A percentile compares a stretch with the other conserved stretches of the same genome.
These are phyloP conservation scores for Saururus chinensis DNA, from an alignment of 164 flowering plant genomes.

Conservation along the genomic window DNA sequence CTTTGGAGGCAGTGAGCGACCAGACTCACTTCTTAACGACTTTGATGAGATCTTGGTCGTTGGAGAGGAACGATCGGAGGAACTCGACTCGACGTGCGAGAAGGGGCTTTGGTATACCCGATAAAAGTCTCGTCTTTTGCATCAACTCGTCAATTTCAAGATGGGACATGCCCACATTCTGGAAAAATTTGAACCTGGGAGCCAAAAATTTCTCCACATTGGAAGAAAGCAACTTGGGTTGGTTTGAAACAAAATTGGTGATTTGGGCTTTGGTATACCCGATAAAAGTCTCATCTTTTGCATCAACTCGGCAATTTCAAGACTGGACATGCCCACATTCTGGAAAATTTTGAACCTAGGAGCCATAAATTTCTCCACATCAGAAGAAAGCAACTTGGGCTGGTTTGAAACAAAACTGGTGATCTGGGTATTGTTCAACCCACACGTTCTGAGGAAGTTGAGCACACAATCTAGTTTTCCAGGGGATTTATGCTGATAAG, in stretches of 20 bases:
- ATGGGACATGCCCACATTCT: constrained; percentile 8
- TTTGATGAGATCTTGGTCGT: constrained; percentile 6
- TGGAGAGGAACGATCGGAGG: constrained; percentile 6
- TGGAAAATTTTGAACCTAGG: constrained; percentile 9
- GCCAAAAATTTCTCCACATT: constrained; percentile 12
- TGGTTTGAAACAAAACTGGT: background rate
- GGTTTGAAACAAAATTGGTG: background rate
- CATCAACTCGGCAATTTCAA: constrained; percentile 4
- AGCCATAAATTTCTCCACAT: constrained; percentile 12
- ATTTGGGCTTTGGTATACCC: background rate
- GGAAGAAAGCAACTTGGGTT: constrained; percentile 6
- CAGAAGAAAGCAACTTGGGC: constrained; percentile 6
- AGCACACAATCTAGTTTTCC: constrained; percentile 12
- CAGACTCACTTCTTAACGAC: constrained; percentile 1
- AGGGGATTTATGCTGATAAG: constrained; percentile 2
- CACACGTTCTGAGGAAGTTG: constrained; percentile 6
- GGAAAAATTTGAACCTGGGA: constrained; percentile 9
- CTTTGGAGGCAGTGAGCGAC: background rate
- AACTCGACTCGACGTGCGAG: constrained; percentile 5
- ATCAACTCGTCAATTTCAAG: constrained; percentile 5
- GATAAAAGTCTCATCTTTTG: background rate
- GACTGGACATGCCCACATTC: constrained; percentile 8
- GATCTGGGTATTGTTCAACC: constrained; percentile 7
- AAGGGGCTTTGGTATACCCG: background rate
- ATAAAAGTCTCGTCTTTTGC: background rate